These are phyloP conservation scores for Effrenium voratum DNA, from an alignment of 73 alveolate species.

Conservation along the genomic window DNA sequence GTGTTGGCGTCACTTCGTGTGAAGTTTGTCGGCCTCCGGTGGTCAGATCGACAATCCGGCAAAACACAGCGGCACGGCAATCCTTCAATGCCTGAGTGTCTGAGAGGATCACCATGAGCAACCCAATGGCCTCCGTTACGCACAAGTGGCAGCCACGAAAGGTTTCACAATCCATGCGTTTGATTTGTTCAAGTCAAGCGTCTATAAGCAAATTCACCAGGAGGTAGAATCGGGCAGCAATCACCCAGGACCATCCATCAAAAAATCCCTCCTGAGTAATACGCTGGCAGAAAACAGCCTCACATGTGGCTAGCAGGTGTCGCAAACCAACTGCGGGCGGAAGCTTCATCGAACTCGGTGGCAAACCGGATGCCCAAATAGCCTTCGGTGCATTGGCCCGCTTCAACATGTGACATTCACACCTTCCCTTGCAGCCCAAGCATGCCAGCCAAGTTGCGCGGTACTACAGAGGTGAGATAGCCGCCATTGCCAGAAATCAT, in stretches of 20 bases:
- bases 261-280: constrained; percentile 14
- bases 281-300: neutral
- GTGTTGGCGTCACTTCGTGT: too few species aligned
- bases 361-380: constrained; percentile 46
- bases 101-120: too few species aligned
- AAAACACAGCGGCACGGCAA: too few species aligned
- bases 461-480: constrained; percentile 42
- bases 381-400: too few species aligned
- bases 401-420: neutral
- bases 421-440: neutral
- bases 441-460: neutral
- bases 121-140: too few species aligned
- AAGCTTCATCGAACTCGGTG: constrained; percentile 1
- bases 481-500: constrained; percentile 56
- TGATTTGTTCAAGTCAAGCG: neutral
- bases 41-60: too few species aligned
- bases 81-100: too few species aligned
- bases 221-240: constrained; percentile 35
- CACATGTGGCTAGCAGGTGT: neutral
- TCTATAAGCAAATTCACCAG: constrained; percentile 37
- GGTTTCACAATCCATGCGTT: too few species aligned
- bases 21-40: too few species aligned
- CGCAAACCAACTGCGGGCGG: neutral
- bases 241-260: constrained; percentile 49
- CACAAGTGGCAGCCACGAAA: too few species aligned